Base-by-base conservation (phyloP, 1,284 basidiomycete genomes). In the Ceratobasidium sp. region DNA sequence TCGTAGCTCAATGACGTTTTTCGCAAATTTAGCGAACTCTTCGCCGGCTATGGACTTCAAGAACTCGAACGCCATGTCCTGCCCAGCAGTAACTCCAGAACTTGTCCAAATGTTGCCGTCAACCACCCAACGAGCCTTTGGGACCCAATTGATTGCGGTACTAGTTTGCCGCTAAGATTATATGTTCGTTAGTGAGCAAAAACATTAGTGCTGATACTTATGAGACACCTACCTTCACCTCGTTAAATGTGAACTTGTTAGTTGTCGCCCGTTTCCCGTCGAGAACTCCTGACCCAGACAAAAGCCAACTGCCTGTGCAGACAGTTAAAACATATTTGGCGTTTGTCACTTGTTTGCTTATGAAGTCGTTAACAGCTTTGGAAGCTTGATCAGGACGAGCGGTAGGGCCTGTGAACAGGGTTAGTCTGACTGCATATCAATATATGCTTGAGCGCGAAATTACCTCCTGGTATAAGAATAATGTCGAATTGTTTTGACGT, bases 31-130 rank as follows among this genome's bases (percentile, higher is more conserved):
- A 5, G 73, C 73, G 44, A 75, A 75, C 26, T 42, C 73, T 13
- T 64, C 62, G 12, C 73, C 73, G 15, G 28, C 61, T 20, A 56
- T 38, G 28, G 33, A 15, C 40, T 75, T 75, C 28, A 87, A 59
- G 75, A 86, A 87, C n/a, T 84, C 85, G 52, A 82, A 82, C 2
- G 83, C 82, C 80, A 85, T 80, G 77, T 86, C 85, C 78, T 83
- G 82, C 15, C 84, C 86, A 44, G 86, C 85, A 13, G 84, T 84
- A 12, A 86, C 84, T n/a, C 86, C 86, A 40, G 84, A 84, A 46
- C 82, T 82, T 0, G 85, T 86, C 86, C 86, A 87, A 56, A 85
- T 79, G 38, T 85, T 85, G 9, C 85, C 85, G 70, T 86, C 85
- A 3, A 84, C 83, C 26, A 86, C 85, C 83, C 83, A 87, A 9